Evolutionary conservation across 179 eudicot genomes (phyloP), one percentile per base, ranked within the genome.

Genomic region (Sideroxylon spinosum): DNA sequence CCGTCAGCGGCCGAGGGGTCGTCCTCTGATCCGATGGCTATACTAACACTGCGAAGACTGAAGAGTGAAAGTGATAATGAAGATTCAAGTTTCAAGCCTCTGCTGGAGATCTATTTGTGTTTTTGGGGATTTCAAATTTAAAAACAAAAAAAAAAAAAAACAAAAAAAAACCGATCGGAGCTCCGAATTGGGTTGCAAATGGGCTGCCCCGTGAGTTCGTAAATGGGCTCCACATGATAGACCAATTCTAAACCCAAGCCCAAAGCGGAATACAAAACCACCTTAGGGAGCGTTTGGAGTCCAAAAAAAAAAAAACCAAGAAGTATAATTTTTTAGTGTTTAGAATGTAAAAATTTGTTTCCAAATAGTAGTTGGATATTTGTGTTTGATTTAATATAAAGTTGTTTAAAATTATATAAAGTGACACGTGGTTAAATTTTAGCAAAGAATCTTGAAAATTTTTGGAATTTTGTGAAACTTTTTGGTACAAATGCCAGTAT

Each of bases 11-110:
- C 74, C 68, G 75, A 55, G 65, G 20, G 44, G 3, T 37, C 16
- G 9, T 0, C n/a, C 6, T 37, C 25, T 53, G n/a, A 50, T 67
- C 10, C 74, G 78, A 20, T 57, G 50, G 77, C 46, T 17, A 7
- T 22, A n/a, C 22, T 12, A 73, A 44, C 65, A 22, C 72, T 1
- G 75, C 16, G 23, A 14, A 17, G 37, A 61, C 29, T n/a, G 17
- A 53, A 44, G 57, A 49, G 76, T 10, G 56, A 59, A 73, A 75
- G 66, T n/a, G 75, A 50, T n/a, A n/a, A n/a, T 3, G 79, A 26
- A 73, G 44, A 9, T n/a, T 2, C 25, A 26, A 73, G 44, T 2
- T n/a, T 2, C 25, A 9, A n/a, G 68, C 20, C 12, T 46, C 5
- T 37, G 29, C 73, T 22, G 44, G 77, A 75, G 67, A 32, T 37